Conservation (phyloP, 495 filamentous ascomycete genomes). For the Opeltia flavorubescens region DNA sequence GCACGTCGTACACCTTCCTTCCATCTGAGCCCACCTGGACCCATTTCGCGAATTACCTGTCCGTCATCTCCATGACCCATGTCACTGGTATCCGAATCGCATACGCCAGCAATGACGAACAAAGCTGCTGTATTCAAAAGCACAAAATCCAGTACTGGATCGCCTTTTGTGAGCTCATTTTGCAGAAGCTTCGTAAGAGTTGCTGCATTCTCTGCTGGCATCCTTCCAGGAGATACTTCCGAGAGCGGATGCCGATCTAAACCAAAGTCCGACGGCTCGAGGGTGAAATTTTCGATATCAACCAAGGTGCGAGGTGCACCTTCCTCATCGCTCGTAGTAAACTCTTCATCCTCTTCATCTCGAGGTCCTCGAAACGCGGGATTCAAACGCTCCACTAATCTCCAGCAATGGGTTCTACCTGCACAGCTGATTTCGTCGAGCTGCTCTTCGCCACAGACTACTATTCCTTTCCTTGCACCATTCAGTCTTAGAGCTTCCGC, state of each 20-base stretch:
- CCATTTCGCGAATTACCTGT: conserved; percentile 60
- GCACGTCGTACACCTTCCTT: conserved; percentile 82
- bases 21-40: conserved; percentile 77
- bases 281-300: conserved; percentile 54
- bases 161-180: conserved; percentile 53
- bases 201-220: conserved; percentile 69
- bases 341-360: conserved; percentile 19
- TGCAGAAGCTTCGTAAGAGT: conserved; percentile 67
- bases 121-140: conserved; percentile 85
- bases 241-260: conserved; percentile 57
- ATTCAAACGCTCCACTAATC: conserved; percentile 43
- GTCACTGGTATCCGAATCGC: conserved; percentile 61
- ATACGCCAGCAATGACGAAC: conserved; percentile 70
- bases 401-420: conserved; percentile 77
- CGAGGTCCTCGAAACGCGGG: conserved; percentile 23
- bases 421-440: conserved; percentile 92
- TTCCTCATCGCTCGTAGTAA: conserved; percentile 27
- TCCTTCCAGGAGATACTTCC: conserved; percentile 69
- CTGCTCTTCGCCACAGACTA: conserved; percentile 88
- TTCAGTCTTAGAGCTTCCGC: conserved; percentile 65
- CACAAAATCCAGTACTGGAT: conserved; percentile 87
- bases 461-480: conserved; percentile 58
- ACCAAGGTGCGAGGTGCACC: conserved; percentile 29
- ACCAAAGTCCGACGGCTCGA: conserved; percentile 76
- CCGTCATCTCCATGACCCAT: conserved; percentile 65